A percentile compares a stretch with the other conserved stretches of the same genome.
Conservation (phyloP, 2,329 filamentous ascomycete species). For the Trichoderma aggressivum region DNA sequence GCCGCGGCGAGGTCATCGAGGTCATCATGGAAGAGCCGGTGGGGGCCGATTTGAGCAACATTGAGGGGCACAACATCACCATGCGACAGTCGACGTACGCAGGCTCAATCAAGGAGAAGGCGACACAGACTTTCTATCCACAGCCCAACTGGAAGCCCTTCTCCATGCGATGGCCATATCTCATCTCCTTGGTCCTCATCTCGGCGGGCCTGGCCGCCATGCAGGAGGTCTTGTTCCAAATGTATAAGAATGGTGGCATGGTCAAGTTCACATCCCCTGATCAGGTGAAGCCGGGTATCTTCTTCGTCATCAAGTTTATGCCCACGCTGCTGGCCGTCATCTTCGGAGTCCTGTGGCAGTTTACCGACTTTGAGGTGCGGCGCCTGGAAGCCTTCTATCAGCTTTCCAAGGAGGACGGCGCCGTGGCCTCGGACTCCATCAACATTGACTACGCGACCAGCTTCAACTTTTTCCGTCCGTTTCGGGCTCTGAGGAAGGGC, state of each 20-base stretch:
- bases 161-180: conserved; percentile 61
- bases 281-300: conserved; percentile 49
- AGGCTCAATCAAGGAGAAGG: conserved; percentile 31
- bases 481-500: conserved; percentile 57
- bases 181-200: conserved; percentile 50
- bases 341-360: conserved; percentile 64
- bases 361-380: conserved; percentile 63
- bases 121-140: conserved; percentile 54
- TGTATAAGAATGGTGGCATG: conserved; percentile 43
- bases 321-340: conserved; percentile 60
- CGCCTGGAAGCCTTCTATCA: conserved; percentile 66
- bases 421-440: conserved; percentile 61
- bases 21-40: conserved; percentile 47
- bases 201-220: conserved; percentile 50
- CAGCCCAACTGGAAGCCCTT: conserved; percentile 66
- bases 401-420: conserved; percentile 57
- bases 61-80: conserved; percentile 42
- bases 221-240: conserved; percentile 55
- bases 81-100: conserved; percentile 38
- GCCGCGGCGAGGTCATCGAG: conserved; percentile 56
- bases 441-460: conserved; percentile 73
- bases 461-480: conserved; percentile 62
- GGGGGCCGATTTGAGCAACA: conserved; percentile 50
- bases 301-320: conserved; percentile 62
- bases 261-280: conserved; percentile 48